phyloP scores from a whole-genome alignment of 2,329 filamentous ascomycete genomes.

The Alternaria sp. region DNA sequence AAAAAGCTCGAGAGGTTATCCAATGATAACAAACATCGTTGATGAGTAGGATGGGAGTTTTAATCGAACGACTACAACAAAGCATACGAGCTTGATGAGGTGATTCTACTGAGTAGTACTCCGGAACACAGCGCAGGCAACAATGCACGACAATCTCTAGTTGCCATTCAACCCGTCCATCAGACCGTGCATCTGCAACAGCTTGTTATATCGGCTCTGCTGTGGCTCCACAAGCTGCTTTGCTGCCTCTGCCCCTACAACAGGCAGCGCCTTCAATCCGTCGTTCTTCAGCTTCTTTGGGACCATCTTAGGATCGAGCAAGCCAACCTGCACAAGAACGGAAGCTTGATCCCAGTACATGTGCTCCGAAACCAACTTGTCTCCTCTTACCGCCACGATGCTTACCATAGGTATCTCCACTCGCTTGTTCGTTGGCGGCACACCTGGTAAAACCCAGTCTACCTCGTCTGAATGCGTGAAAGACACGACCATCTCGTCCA shows the following conservation, averaged over 20 bases:
- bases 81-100: not conserved
- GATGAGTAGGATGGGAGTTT: not conserved
- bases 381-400: constrained; percentile 63
- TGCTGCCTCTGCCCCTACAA: constrained; percentile 54
- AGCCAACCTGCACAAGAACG: constrained; percentile 64
- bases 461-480: constrained; percentile 66
- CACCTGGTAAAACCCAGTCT: constrained; percentile 66
- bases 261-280: constrained; percentile 54
- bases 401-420: constrained; percentile 66
- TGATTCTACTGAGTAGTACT: constrained; percentile 3
- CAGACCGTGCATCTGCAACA: constrained; percentile 49
- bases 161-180: constrained; percentile 40
- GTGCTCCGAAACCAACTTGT: constrained; percentile 64
- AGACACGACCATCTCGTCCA: constrained; percentile 65
- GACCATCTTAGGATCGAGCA: constrained; percentile 64
- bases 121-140: constrained; percentile 18
- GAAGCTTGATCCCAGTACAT: constrained; percentile 69
- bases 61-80: not conserved
- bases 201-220: constrained; percentile 53
- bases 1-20: not conserved
- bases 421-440: constrained; percentile 63
- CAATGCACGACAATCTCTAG: constrained; percentile 10
- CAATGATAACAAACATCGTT: not conserved
- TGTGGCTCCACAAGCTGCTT: constrained; percentile 54
- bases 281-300: constrained; percentile 53